Evolutionary conservation across 148 eudicot species (phyloP), one percentile per base, ranked within the genome.

Genomic region (Oxyria digyna): DNA sequence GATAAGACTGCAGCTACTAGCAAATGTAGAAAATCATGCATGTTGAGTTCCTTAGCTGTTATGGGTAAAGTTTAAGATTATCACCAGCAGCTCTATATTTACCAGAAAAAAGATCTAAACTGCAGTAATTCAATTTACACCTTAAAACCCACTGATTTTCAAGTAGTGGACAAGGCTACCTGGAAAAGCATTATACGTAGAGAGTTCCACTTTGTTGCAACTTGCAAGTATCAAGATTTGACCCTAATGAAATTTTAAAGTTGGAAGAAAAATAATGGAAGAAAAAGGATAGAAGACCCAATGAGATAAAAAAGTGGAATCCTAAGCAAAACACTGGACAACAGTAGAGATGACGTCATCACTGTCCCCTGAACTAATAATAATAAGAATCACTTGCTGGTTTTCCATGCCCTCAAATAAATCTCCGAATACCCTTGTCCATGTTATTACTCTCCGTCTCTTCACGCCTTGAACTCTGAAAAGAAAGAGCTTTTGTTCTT

Each of bases 231-330:
- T 64, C 41, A 76, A 41, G 82, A 74, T 78, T 73, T 72, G 80
- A 77, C 84, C 72, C 37, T 64, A 72, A 76, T 73, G 71, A 71
- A 76, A 82, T n/a, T n/a, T n/a, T n/a, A n/a, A n/a, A n/a, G n/a
- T n/a, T n/a, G n/a, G n/a, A n/a, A n/a, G n/a, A n/a, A n/a, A n/a
- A 57, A 43, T 43, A 13, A 15, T 8, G n/a, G 48, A 43, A 76
- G 9, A 74, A 69, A 72, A 9, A 74, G 63, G 68, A 33, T 3
- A 54, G 32, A 54, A 10, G 26, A 54, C 18, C 38, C 65, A 59
- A 59, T 59, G 18, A 77, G 59, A 81, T 73, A 35, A 40, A 79
- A 75, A 83, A 79, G 85, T 81, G 84, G 87, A 75, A 84, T 80
- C 83, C 80, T 78, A 82, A 81, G 84, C 77, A 76, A 57, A 76